Percentiles rank a stretch among this genome's conserved stretches.
phyloP scores from a whole-genome alignment of 768 basidiomycete genomes.

The Termitomyces sp. region DNA sequence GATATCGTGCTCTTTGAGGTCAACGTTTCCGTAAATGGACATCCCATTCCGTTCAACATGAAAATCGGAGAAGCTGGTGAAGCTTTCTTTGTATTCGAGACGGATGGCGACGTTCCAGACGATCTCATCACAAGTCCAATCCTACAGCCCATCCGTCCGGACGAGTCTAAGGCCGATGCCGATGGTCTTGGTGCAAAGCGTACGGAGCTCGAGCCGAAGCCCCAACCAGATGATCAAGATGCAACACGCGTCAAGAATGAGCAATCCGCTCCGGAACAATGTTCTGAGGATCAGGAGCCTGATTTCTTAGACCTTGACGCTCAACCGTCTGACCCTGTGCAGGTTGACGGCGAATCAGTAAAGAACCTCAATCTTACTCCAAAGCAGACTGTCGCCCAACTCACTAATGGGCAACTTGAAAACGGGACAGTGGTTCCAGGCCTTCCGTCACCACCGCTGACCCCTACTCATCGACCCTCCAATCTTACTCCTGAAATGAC shows the following conservation, averaged over 20 bases:
- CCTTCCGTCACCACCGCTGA: slow-evolving; percentile 30
- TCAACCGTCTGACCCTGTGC: slow-evolving; percentile 18
- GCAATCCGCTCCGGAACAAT: slow-evolving; percentile 11
- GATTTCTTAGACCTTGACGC: slow-evolving; percentile 87
- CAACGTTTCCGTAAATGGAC: slow-evolving; percentile 82
- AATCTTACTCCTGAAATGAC: slow-evolving; percentile 28
- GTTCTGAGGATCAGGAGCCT: slow-evolving; percentile 46
- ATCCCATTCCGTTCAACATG: slow-evolving; percentile 89
- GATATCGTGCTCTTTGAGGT: slow-evolving; percentile 51
- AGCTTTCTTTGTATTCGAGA: slow-evolving; percentile 98
- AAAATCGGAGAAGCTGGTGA: slow-evolving; percentile 99
- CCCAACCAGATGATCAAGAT: slow-evolving; percentile 4
- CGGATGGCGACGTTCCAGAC: slow-evolving; percentile 89
- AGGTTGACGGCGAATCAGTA: slow-evolving; percentile 18
- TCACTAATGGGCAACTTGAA: slow-evolving; percentile 24
- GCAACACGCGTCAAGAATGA: neutral
- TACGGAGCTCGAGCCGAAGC: slow-evolving; percentile 22
- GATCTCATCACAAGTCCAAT: slow-evolving; percentile 94
- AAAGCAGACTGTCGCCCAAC: slow-evolving; percentile 25
- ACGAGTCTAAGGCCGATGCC: slow-evolving; percentile 26
- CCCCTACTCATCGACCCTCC: slow-evolving; percentile 15
- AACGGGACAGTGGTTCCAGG: slow-evolving; percentile 21
- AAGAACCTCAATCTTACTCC: slow-evolving; percentile 25
- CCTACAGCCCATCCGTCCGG: slow-evolving; percentile 59
- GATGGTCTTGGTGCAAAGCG: slow-evolving; percentile 41